These are phyloP conservation scores for Metschnikowia rubicola DNA, from an alignment of 805 yeast genomes.

Conservation along the genomic window DNA sequence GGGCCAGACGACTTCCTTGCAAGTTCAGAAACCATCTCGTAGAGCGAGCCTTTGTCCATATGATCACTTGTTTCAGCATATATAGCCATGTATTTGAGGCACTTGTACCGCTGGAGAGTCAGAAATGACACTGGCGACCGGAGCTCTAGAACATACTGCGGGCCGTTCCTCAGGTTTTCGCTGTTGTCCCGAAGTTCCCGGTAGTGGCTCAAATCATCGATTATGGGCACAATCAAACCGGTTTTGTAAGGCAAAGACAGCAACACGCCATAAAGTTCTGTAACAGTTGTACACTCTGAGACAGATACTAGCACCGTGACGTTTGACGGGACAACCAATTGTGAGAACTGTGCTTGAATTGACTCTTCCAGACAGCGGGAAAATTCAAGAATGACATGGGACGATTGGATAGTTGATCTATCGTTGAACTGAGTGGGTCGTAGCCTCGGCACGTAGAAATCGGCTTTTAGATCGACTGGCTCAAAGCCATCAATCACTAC, in stretches of 20 bases:
- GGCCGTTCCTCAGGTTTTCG: neutral
- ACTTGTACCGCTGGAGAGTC: slow-evolving; percentile 8
- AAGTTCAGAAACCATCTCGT: neutral
- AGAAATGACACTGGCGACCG: neutral
- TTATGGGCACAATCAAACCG: slow-evolving; percentile 6
- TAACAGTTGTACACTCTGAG: neutral
- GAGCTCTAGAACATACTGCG: slow-evolving; percentile 3
- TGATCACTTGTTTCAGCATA: neutral
- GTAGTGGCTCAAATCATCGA: neutral
- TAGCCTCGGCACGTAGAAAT: slow-evolving; percentile 10
- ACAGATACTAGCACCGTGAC: slow-evolving; percentile 1
- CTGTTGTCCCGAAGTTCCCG: neutral
- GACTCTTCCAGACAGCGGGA: neutral
- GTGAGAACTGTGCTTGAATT: neutral
- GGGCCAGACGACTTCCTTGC: neutral
- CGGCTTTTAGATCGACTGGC: slow-evolving; percentile 1
- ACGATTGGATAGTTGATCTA: neutral
- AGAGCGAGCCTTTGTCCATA: neutral
- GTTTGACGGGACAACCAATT: neutral
- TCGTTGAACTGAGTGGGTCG: neutral
- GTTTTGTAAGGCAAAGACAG: neutral
- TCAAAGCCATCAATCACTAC: slow-evolving; percentile 3
- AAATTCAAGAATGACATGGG: neutral
- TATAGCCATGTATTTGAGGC: slow-evolving; percentile 10
- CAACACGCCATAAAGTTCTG: neutral